phyloP scores from a whole-genome alignment of 805 yeast genomes.

The Wickerhamomyces canadensis region DNA sequence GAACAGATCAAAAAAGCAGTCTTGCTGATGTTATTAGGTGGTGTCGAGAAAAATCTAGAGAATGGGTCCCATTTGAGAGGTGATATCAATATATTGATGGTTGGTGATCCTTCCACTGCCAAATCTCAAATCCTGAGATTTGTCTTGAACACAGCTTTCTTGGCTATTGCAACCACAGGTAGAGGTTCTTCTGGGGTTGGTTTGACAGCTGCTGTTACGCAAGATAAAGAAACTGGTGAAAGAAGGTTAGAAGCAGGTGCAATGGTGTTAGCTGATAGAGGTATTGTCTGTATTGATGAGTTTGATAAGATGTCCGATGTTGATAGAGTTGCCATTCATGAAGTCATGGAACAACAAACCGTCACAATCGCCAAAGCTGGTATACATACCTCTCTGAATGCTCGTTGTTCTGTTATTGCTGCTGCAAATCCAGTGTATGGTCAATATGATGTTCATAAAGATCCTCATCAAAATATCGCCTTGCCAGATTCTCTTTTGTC shows the following conservation, averaged over 20 bases:
- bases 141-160: conserved; percentile 88
- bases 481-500: conserved; percentile 93
- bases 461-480: conserved; percentile 95
- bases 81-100: conserved; percentile 93
- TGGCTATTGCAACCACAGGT: conserved; percentile 98
- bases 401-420: conserved; percentile 94
- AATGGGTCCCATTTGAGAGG: conserved; percentile 98
- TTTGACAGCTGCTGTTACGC: conserved; percentile 96
- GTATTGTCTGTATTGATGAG: conserved; percentile 97
- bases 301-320: conserved; percentile 97
- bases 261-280: conserved; percentile 96
- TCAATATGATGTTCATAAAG: conserved; percentile 91
- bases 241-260: conserved; percentile 98
- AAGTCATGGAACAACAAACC: conserved; percentile 99
- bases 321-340: conserved; percentile 97
- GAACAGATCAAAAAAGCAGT: conserved; percentile 89
- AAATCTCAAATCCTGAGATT: conserved; percentile 93
- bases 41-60: conserved; percentile 86
- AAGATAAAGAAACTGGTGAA: conserved; percentile 96
- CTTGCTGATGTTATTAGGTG: conserved; percentile 85
- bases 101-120: conserved; percentile 98
- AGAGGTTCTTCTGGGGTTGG: conserved; percentile 99
- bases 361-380: conserved; percentile 98
- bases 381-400: conserved; percentile 91
- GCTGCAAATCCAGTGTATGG: conserved; percentile 98